Base-by-base conservation (phyloP, 1,139 yeast species). In the Hanseniaspora sp. region DNA sequence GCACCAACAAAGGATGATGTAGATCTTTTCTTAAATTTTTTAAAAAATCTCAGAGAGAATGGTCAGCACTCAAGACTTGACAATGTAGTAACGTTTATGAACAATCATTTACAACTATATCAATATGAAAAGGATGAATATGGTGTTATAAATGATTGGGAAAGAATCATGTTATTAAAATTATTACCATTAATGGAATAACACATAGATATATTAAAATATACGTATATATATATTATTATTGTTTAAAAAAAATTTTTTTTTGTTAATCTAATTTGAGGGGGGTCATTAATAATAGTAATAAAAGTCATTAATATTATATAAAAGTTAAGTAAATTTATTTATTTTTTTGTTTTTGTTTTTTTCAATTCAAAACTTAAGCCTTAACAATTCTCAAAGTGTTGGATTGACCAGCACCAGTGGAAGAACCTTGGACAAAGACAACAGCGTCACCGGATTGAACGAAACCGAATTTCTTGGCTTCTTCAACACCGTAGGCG, bases 341-440 rank as follows among this genome's bases (percentile, higher is more conserved):
- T 38, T 31, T 37, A 46, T 43, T 28, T 30, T 28, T 30, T 46
- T 34, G 6, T 11, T 35, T 40, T 17, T 13, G n/a, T 38, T 34
- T 7, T n/a, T 9, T n/a, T 3, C 6, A 7, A 47, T 39, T 17
- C 5, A 17, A 48, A 42, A 56, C 56, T 67, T 68, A 74, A 63
- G 74, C 78, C 60, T 68, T 62, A 61, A 75, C 64, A 62, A 77
- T 72, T 79, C 97, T 92, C 73, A 92, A 81, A 61, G 98, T 92
- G 84, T 92, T 92, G 69, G 98, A 86, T 81, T 92, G 96, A 70
- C 98, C 99, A 61, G 90, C 79, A 75, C 98, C 98, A 72, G 94
- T 86, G 69, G 95, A 86, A 95, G 96, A 92, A 71, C 98, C 98
- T 79, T 92, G 98, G 70, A 92, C 85, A 68, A 95, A 86, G 64